Base-by-base conservation (phyloP, 495 filamentous ascomycete species). In the Penicillium tannophilum region DNA sequence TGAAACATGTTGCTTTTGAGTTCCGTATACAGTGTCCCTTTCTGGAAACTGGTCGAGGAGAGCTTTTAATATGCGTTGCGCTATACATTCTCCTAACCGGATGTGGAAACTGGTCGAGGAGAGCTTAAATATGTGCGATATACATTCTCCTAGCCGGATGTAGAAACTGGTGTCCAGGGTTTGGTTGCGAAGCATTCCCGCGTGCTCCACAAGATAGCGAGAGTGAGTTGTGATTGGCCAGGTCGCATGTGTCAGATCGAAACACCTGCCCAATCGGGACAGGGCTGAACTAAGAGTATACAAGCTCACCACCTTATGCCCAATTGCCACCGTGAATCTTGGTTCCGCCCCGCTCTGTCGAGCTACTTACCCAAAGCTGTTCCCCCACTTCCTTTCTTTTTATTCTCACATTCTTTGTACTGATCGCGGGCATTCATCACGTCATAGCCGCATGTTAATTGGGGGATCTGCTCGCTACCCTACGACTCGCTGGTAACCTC, bases 231-330 rank as follows among this genome's bases (percentile, higher is more conserved):
- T 24, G 44, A 24, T 47, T 23, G 44, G 24, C 6, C 42, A 9
- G n/a, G 6, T 14, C 1, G 5, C 28, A 17, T 33, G 46, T 33
- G 46, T 49, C 46, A 49, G 46, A 49, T 49, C 46, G 46, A 49
- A 49, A 49, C 46, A 49, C 24, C 16, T 49, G 11, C 46, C 46
- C 16, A 49, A 49, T 49, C 46, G 46, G 26, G 46, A 31, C 26
- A 17, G 11, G 19, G 9, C 4, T 23, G 23, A 20, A 4, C 7
- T 24, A 28, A 16, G 6, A 20, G 28, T 28, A 45, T 19, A 45
- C 16, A 45, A 20, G 20, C 42, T 45, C 42, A 19, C 5, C 39
- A 20, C 26, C 4, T 3, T 7, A 4, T n/a, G 36, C 36, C 36
- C 16, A 41, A 41, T 41, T n/a, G 39, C 14, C 20, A 24, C 3